Percentiles rank a stretch among this genome's conserved stretches.
Conservation (phyloP, 345 rosid genomes). For the Pistacia atlantica region DNA sequence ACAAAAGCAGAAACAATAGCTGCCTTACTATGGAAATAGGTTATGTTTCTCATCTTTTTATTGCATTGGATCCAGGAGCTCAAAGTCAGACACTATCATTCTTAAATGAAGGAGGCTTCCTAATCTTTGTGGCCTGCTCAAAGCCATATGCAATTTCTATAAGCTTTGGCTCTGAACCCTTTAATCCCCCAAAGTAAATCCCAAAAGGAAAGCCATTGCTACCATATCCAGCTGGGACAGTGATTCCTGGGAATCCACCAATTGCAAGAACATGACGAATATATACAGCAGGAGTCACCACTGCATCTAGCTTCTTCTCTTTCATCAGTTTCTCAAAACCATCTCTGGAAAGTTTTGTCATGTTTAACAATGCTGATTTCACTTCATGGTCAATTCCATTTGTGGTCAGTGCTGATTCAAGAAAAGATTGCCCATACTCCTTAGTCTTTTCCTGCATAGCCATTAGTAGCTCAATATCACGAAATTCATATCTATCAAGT, state of each 20-base stretch:
- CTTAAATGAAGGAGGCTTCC: constrained; percentile 31
- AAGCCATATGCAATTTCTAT: constrained; percentile 47
- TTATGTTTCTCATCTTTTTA: too few relatives aligned
- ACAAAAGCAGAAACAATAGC: too few relatives aligned
- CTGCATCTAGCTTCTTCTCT: constrained; percentile 36
- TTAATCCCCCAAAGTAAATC: constrained; percentile 43
- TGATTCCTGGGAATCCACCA: constrained; percentile 42
- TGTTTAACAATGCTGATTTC: constrained; percentile 24
- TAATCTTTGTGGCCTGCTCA: constrained; percentile 32
- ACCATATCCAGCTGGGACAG: constrained; percentile 46
- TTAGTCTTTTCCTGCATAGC: constrained; percentile 31
- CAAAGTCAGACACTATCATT: neutral
- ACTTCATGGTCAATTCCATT: constrained; percentile 24
- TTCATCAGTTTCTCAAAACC: constrained; percentile 33
- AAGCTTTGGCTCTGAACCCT: constrained; percentile 37
- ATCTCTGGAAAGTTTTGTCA: constrained; percentile 10
- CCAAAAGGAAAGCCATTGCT: constrained; percentile 35
- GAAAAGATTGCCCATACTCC: constrained; percentile 27
- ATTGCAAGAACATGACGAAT: constrained; percentile 21
- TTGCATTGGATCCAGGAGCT: too few relatives aligned
- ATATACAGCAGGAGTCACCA: constrained; percentile 9
- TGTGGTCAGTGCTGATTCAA: constrained; percentile 23
- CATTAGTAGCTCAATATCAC: neutral
- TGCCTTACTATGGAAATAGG: too few relatives aligned
- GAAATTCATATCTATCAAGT: neutral